These are phyloP conservation scores for Aureococcus anophagefferens DNA, from an alignment of 108 stramenopile genomes.

Conservation along the genomic window DNA sequence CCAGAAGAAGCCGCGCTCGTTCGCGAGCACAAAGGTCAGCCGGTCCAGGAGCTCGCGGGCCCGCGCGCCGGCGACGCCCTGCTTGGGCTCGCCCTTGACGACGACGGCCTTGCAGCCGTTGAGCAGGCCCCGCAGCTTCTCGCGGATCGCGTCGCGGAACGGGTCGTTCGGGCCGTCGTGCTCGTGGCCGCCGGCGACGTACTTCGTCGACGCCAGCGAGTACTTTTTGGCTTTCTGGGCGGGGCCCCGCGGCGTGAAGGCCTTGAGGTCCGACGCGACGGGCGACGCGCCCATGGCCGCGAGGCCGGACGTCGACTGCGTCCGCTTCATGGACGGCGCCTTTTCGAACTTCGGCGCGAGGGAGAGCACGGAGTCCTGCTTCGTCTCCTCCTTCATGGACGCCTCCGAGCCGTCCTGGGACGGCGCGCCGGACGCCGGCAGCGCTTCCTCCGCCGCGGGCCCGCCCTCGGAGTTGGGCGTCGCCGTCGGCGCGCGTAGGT, in stretches of 20 bases:
- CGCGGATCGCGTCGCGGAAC: slow-evolving; percentile 75
- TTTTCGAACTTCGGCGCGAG: no score
- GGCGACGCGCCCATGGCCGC: background rate
- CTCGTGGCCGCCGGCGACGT: background rate
- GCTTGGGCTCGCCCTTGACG: slow-evolving; percentile 43
- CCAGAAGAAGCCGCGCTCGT: slow-evolving; percentile 93
- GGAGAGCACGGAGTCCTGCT: no score
- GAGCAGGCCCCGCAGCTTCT: slow-evolving; percentile 65
- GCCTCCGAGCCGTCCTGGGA: no score
- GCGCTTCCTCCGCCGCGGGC: no score
- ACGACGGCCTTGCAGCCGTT: slow-evolving; percentile 65
- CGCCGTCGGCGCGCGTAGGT: no score
- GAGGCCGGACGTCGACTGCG: background rate
- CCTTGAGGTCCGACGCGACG: no score
- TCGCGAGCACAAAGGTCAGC: slow-evolving; percentile 68
- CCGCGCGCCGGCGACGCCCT: slow-evolving; percentile 9
- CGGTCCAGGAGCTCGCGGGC: slow-evolving; percentile 61
- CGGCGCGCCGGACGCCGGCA: no score
- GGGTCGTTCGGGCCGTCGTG: slow-evolving; percentile 53
- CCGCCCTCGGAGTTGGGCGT: no score
- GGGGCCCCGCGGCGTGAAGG: background rate
- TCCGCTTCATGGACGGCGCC: background rate
- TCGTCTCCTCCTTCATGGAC: no score
- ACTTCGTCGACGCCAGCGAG: slow-evolving; percentile 1
- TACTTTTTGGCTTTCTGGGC: background rate